Conservation (phyloP, 1,139 yeast species). For the Magnusiomyces tetraspermus region DNA sequence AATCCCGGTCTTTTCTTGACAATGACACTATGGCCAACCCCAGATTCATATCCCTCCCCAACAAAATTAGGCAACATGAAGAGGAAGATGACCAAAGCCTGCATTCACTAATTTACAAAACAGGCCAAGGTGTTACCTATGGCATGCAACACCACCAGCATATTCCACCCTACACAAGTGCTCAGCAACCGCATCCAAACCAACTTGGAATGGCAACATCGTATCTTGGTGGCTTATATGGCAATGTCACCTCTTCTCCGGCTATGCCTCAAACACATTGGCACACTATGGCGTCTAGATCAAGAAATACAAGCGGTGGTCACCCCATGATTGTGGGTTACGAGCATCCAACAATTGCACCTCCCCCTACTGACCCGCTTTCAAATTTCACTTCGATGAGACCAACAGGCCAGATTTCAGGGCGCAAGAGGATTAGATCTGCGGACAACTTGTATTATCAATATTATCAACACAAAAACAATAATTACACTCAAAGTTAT, state of each 20-base stretch:
- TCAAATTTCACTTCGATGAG: not conserved
- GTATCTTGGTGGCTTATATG: not conserved
- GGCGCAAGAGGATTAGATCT: constrained; percentile 1
- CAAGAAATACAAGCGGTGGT: too few relatives aligned
- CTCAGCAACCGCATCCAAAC: not conserved
- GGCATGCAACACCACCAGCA: not conserved
- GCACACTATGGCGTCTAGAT: too few relatives aligned
- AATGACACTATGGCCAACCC: too few relatives aligned
- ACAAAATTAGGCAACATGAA: not conserved
- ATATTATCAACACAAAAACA: not conserved
- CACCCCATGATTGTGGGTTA: not conserved
- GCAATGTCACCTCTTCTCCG: not conserved
- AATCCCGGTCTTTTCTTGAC: not conserved
- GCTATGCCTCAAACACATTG: not conserved
- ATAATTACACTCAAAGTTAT: not conserved
- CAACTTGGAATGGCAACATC: not conserved
- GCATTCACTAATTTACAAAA: not conserved
- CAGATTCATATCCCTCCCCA: not conserved
- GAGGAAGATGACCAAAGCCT: not conserved
- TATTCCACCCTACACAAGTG: not conserved
- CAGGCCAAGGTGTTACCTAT: not conserved
- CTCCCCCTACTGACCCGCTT: not conserved
- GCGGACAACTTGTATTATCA: constrained; percentile 1
- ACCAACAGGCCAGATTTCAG: not conserved
- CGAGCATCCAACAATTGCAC: not conserved